Evolutionary conservation across 2,329 filamentous ascomycete genomes (phyloP).

Genomic region (Arthroderma uncinatum): DNA sequence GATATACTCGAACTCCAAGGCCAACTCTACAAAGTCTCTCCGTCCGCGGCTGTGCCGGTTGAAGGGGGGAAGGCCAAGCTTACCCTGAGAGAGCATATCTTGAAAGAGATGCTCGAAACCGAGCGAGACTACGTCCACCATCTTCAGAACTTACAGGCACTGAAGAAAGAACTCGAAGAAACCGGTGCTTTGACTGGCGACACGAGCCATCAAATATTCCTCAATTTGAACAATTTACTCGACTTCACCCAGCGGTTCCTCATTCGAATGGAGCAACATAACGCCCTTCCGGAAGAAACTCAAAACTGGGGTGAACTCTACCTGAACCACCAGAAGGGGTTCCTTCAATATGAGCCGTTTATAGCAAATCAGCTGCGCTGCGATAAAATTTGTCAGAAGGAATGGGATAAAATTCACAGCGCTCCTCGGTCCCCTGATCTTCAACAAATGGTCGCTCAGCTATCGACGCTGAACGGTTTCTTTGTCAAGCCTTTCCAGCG

Average conservation of each 20-base stretch:
- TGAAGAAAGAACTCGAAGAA: slow-evolving; percentile 83
- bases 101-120: slow-evolving; percentile 84
- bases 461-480: slow-evolving; percentile 81
- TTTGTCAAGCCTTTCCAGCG: slow-evolving; percentile 94
- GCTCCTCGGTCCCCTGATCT: slow-evolving; percentile 55
- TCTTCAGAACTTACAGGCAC: slow-evolving; percentile 79
- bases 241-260: slow-evolving; percentile 93
- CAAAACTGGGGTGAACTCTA: slow-evolving; percentile 97
- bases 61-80: slow-evolving; percentile 44
- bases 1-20: slow-evolving; percentile 73
- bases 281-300: slow-evolving; percentile 60
- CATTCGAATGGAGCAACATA: slow-evolving; percentile 91
- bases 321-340: slow-evolving; percentile 69
- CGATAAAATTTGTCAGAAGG: slow-evolving; percentile 67
- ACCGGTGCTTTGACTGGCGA: slow-evolving; percentile 82
- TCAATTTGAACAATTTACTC: slow-evolving; percentile 88
- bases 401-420: slow-evolving; percentile 74
- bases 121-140: slow-evolving; percentile 98
- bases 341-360: slow-evolving; percentile 90
- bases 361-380: slow-evolving; percentile 94
- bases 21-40: slow-evolving; percentile 55
- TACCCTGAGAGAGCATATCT: slow-evolving; percentile 72
- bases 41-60: slow-evolving; percentile 39
- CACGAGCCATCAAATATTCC: slow-evolving; percentile 83
- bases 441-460: slow-evolving; percentile 68